Conservation (phyloP, 2,329 filamentous ascomycete species). For the Purpureocillium takamizusanense region DNA sequence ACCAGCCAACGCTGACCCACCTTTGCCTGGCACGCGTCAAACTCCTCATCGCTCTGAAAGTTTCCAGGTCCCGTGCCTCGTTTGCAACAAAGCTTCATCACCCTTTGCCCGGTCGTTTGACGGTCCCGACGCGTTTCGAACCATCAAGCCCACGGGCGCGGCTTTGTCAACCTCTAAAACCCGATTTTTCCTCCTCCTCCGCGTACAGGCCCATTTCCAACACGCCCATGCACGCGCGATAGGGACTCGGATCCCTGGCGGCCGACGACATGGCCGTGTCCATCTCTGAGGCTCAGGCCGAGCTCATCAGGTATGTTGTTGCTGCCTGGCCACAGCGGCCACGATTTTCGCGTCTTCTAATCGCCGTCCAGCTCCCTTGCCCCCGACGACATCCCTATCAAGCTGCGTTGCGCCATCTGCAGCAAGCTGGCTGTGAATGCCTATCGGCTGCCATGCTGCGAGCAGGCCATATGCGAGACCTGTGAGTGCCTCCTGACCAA, state of each 20-base stretch:
- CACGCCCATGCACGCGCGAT: constrained; percentile 7
- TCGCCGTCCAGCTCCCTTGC: constrained; percentile 53
- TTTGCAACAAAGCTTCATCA: neutral
- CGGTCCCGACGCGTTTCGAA: constrained; percentile 3
- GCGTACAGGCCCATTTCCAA: neutral
- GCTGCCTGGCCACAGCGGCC: neutral
- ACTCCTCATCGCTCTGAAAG: constrained; percentile 10
- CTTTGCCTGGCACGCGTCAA: constrained; percentile 12
- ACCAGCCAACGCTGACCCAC: neutral
- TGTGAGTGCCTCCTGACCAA: constrained; percentile 43
- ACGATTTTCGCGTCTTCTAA: neutral
- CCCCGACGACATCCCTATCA: constrained; percentile 85
- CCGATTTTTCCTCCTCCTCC: neutral
- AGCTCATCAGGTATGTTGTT: constrained; percentile 45
- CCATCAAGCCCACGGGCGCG: constrained; percentile 7
- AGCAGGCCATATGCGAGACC: constrained; percentile 83
- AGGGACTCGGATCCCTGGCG: constrained; percentile 5
- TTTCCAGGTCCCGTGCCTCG: neutral
- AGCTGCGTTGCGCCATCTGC: constrained; percentile 89
- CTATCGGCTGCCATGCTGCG: constrained; percentile 87
- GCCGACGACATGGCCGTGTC: constrained; percentile 24
- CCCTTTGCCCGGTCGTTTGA: neutral
- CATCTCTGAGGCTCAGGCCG: constrained; percentile 42
- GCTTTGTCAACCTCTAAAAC: constrained; percentile 2
- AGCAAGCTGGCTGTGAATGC: constrained; percentile 86